Evolutionary conservation across 495 filamentous ascomycete species (phyloP).

Genomic region (Thozetella sp.): DNA sequence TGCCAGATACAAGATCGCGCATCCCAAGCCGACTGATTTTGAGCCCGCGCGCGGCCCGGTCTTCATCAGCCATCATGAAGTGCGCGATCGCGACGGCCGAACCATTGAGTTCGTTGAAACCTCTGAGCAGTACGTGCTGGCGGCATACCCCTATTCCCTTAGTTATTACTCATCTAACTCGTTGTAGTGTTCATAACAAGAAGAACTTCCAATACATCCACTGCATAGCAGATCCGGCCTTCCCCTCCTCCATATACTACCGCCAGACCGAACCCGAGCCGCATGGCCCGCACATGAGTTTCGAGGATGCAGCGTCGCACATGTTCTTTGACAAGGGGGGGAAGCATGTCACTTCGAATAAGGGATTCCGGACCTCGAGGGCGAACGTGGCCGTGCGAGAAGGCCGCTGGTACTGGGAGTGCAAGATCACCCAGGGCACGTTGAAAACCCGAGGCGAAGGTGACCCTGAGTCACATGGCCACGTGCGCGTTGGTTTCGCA

Average conservation of each 20-base stretch:
- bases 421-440: slow-evolving; percentile 73
- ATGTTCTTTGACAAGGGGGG: slow-evolving; percentile 67
- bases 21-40: slow-evolving; percentile 59
- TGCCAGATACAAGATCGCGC: slow-evolving; percentile 58
- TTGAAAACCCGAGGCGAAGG: slow-evolving; percentile 39
- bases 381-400: slow-evolving; percentile 92
- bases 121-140: slow-evolving; percentile 60
- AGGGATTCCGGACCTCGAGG: slow-evolving; percentile 80
- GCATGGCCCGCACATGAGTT: slow-evolving; percentile 79
- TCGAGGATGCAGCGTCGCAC: slow-evolving; percentile 85
- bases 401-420: slow-evolving; percentile 92
- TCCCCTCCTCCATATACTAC: slow-evolving; percentile 86
- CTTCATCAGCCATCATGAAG: slow-evolving; percentile 51
- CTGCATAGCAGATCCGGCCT: slow-evolving; percentile 84
- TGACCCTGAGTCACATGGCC: slow-evolving; percentile 54
- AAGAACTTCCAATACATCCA: slow-evolving; percentile 89
- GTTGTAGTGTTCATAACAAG: slow-evolving; percentile 81
- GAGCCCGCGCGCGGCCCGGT: slow-evolving; percentile 57
- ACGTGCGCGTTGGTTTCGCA: slow-evolving; percentile 90
- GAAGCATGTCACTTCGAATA: slow-evolving; percentile 70
- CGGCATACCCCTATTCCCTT: slow-evolving; percentile 12
- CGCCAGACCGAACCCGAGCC: slow-evolving; percentile 85
- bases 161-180: neutral
- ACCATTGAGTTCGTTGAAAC: slow-evolving; percentile 61
- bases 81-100: slow-evolving; percentile 40